Base-by-base conservation (phyloP, 2,329 filamentous ascomycete species). In the Monosporascus ibericus region DNA sequence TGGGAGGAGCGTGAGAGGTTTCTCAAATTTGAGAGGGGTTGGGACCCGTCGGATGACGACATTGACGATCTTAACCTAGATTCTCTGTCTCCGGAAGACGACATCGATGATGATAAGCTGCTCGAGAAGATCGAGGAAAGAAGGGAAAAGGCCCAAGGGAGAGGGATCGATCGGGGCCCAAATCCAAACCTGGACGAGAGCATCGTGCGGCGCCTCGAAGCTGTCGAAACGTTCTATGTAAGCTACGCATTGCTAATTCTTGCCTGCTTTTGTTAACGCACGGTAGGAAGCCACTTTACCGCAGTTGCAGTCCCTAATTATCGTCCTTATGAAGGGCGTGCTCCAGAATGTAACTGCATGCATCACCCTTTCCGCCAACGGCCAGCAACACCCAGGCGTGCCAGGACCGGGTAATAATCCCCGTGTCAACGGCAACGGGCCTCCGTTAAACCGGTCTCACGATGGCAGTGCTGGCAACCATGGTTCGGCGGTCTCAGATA, bases 1-100 rank as follows among this genome's bases (percentile, higher is more conserved):
- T 99, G 94, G 92, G 88, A 95, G 60, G 92, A 95, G 67, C 83
- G 94, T 47, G 92, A 96, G 63, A 83, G 83, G 27, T 99, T 95
- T 60, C 85, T 96, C 73, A 92, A 88, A 64, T 95, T 89, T 60
- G 92, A 97, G 63, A 81, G 94, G 51, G 94, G 94, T 9, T 99
- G 91, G 90, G 84, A 87, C 53, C 76, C 77, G 1, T 72, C 72
- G 2, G 71, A 74, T 18, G 68, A 77, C 44, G 61, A 71, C 36
- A 70, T 75, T 9, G 70, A 75, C 49, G 68, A 72, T n/a, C 53
- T 75, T 20, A 70, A 70, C 48, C 59, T 70, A 17, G 70, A 73
- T 52, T 55, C 58, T 37, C 52, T 68, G 9, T 49, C 55, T 24
- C 34, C 58, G 18, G 61, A 61, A 22, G 60, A 62, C 5, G 59